Evolutionary conservation across 805 yeast species (phyloP), one percentile per base, ranked within the genome.

Genomic region (Saturnispora diversa): DNA sequence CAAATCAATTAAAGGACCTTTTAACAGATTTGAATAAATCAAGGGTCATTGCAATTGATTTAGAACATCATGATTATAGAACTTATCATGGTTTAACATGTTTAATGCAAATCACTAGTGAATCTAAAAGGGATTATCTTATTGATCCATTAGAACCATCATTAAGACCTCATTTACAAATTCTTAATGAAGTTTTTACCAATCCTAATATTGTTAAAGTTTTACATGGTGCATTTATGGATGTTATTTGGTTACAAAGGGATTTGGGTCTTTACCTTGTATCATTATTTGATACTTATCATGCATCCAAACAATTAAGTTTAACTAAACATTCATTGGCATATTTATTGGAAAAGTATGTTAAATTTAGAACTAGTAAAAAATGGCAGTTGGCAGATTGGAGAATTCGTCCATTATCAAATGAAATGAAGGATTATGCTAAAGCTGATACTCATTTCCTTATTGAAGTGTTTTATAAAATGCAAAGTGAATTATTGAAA

Each of bases 321-420:
- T 72, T 87, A 44, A 86, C 94, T 5, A 80, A 78, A 52, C 80
- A 81, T 53, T 80, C 96, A 36, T 69, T 92, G 39, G 95, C 97
- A 0, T 85, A 75, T 56, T 65, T 92, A 35, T 67, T 92, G 39
- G 95, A 90, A 53, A 70, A 70, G 20, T 85, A 70, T 59, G 95
- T 92, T 3, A 69, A 75, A 32, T 92, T 92, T 60, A 77, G 76
- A 48, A 87, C 98, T 0, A 84, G 95, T 11, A 92, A 92, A 54
- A 84, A 88, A 62, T 92, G 88, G 62, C 99, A 92, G 62, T 64
- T 88, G 45, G 95, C 97, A 1, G 98, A 92, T 60, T 92, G 98
- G 98, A 74, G 98, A 56, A 63, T 80, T 6, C 71, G 98, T 49
- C 98, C 98, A 0, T 63, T 92, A 38, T 72, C 84, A 1, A 58